Evolutionary conservation across 2,329 filamentous ascomycete species (phyloP), one percentile per base, ranked within the genome.

Genomic region (Exserohilum turcica): DNA sequence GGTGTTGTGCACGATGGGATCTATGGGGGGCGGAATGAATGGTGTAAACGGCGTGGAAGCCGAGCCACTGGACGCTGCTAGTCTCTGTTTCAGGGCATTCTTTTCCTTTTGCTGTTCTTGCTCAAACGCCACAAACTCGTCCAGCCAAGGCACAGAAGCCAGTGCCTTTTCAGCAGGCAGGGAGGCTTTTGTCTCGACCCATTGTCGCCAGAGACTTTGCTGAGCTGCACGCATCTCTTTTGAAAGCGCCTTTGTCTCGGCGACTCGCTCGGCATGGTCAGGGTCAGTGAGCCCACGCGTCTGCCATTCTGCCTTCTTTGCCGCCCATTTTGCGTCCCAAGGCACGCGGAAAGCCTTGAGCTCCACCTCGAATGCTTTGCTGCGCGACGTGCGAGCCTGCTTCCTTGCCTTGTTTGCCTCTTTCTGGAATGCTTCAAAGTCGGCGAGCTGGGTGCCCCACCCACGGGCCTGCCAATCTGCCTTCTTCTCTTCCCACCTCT

Each of bases 1-100:
- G 32, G 56, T 62, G 49, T 67, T 65, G 51, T 67, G 68, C 13
- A 63, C 63, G 3, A 44, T 51, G 19, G 55, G 48, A 49, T 70
- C 56, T 48, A 65, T 53, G 16, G 60, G 58, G 10, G 65, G 61
- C 6, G 60, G 61, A n/a, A 44, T 60, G 44, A 64, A 64, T 15
- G 62, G 63, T 8, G 53, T 54, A 21, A 67, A 68, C 1, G 40
- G 42, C 1, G 65, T 50, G 31, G 67, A 42, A 18, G n/a, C 38
- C 9, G 38, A 28, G 4, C 13, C 6, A 15, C 12, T n/a, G 6
- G 36, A 21, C 18, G 31, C 33, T 4, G 31, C 18, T 5, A 55
- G 8, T 40, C 39, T 38, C 32, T 57, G 12, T n/a, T n/a, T 56
- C 37, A 67, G 64, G 29, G 52, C 38, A 21, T 40, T 33, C 44